These are phyloP conservation scores for Yamadazyma nakazawae DNA, from an alignment of 805 yeast species.

Conservation along the genomic window DNA sequence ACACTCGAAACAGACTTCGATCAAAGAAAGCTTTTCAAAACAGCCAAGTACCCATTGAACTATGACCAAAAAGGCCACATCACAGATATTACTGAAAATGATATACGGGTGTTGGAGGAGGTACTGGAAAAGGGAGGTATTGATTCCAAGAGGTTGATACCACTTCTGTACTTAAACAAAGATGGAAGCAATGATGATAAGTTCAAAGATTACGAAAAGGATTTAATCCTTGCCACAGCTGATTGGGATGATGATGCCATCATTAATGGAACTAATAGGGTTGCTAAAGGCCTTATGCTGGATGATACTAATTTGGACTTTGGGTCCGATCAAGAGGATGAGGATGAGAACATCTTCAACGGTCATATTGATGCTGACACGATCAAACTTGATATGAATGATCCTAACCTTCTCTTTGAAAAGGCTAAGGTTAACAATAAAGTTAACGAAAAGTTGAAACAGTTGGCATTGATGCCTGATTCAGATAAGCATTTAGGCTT, in stretches of 20 bases:
- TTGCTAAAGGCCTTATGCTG: not conserved
- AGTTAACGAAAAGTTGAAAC: conserved; percentile 10
- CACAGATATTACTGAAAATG: conserved; percentile 27
- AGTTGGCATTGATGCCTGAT: conserved; percentile 46
- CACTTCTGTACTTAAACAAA: conserved; percentile 29
- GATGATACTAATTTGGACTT: conserved; percentile 5
- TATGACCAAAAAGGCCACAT: conserved; percentile 6
- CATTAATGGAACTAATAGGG: conserved; percentile 41
- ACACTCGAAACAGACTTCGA: conserved; percentile 63
- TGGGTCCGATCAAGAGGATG: conserved; percentile 26
- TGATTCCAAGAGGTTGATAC: conserved; percentile 18
- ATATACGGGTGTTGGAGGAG: conserved; percentile 28
- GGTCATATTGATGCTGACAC: conserved; percentile 49
- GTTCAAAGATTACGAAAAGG: conserved; percentile 46
- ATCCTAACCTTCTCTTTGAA: conserved; percentile 71
- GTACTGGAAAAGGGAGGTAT: conserved; percentile 19
- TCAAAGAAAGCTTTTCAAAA: conserved; percentile 50
- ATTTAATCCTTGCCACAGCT: conserved; percentile 62
- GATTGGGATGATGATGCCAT: conserved; percentile 75
- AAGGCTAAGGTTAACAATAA: conserved; percentile 8
- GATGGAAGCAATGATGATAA: conserved; percentile 36
- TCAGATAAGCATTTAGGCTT: conserved; percentile 52
- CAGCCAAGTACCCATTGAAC: conserved; percentile 12
- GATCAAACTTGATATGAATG: conserved; percentile 77
- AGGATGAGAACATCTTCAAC: conserved; percentile 71